A percentile compares a stretch with the other conserved stretches of the same genome.
These are phyloP conservation scores for Scedosporium boydii DNA, from an alignment of 2,329 filamentous ascomycete genomes.

Conservation along the genomic window DNA sequence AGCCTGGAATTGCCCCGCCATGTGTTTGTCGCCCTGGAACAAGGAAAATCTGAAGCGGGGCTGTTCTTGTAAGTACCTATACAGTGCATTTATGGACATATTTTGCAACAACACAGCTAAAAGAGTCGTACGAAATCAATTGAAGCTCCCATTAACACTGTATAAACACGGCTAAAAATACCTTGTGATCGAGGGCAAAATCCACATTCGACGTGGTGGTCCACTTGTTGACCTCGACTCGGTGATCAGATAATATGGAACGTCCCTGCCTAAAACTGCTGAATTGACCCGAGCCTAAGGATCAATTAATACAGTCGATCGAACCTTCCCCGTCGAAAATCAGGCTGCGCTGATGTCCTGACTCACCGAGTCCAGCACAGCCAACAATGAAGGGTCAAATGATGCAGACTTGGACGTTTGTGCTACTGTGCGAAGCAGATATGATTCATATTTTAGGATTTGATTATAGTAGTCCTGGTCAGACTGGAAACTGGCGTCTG, in stretches of 20 bases:
- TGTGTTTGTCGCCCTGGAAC: neutral
- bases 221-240: neutral
- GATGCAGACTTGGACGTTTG: too few species aligned
- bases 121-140: neutral
- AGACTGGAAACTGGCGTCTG: too few species aligned
- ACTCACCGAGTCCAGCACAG: too few species aligned
- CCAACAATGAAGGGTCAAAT: too few species aligned
- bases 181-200: neutral
- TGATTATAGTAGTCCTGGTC: too few species aligned
- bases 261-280: too few species aligned
- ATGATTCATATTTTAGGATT: too few species aligned
- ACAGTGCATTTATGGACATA: neutral
- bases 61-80: neutral
- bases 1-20: neutral
- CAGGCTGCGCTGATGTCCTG: too few species aligned
- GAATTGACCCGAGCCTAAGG: too few species aligned
- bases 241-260: neutral
- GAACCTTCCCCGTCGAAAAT: too few species aligned
- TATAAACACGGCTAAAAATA: neutral
- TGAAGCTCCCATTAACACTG: neutral
- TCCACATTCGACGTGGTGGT: neutral
- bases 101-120: neutral
- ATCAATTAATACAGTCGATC: too few species aligned
- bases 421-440: too few species aligned
- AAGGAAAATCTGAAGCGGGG: conserved; percentile 4